These are phyloP conservation scores for Colletotrichum euphorbiae DNA, from an alignment of 2,329 filamentous ascomycete species.

Conservation along the genomic window DNA sequence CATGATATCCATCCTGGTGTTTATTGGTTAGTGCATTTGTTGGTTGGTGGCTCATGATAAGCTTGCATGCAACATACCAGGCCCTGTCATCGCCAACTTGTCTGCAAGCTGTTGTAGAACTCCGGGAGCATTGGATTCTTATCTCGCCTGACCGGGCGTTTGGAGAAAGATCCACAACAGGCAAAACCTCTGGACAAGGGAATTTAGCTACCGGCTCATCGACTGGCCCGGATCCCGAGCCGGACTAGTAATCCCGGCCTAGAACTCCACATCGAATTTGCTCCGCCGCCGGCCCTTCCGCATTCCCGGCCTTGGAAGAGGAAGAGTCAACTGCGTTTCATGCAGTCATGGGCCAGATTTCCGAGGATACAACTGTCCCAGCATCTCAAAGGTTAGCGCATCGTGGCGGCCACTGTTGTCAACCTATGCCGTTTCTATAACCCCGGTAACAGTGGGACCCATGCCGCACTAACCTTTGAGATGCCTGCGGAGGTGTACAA, in stretches of 20 bases:
- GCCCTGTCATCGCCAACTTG: not conserved
- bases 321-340: not conserved
- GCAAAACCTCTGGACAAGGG: constrained; percentile 7
- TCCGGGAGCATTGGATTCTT: not conserved
- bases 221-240: constrained; percentile 11
- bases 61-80: not conserved
- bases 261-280: not conserved
- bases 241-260: constrained; percentile 14
- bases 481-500: too few species aligned
- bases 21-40: not conserved
- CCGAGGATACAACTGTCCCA: too few species aligned
- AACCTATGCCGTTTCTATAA: too few species aligned
- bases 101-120: too few species aligned
- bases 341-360: not conserved
- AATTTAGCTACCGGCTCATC: not conserved
- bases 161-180: not conserved
- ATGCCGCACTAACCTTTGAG: too few species aligned
- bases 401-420: too few species aligned
- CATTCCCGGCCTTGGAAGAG: too few species aligned
- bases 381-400: too few species aligned
- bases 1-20: constrained; percentile 1
- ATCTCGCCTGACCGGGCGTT: too few species aligned
- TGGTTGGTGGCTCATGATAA: not conserved
- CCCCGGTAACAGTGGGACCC: too few species aligned
- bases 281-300: not conserved